Base-by-base conservation (phyloP, 306 rosid genomes). In the Erythrophleum fordii region DNA sequence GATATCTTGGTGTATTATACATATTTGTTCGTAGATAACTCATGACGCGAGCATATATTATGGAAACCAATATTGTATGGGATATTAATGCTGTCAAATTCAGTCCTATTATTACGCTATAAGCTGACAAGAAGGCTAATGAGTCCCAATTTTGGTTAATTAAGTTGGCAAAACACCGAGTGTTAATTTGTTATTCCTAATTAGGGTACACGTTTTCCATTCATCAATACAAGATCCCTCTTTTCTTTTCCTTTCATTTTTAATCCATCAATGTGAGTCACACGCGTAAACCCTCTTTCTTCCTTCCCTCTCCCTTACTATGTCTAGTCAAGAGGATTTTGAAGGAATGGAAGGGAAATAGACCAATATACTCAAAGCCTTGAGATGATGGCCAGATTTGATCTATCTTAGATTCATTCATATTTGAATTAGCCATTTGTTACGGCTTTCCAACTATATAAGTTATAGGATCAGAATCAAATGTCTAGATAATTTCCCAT, bases 71-170 rank as follows among this genome's bases (percentile, higher is more conserved):
- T 12, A 42, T 4, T 35, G 17, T 46, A 22, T 18, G 41, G 44
- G 39, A 48, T 70, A 42, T 22, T 29, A 49, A 71, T 69, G 71
- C 72, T 39, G n/a, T 78, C 65, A 69, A 58, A 52, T 68, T 68
- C 41, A 23, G 52, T 23, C 34, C 34, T 49, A 16, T 58, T 58
- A 18, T 70, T 52, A 26, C 72, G 26, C 44, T 42, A n/a, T n/a
- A 61, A 35, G 28, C 22, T 20, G 41, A 61, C 11, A 61, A 9
- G 55, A 25, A n/a, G 22, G 34, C 65, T n/a, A n/a, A n/a, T n/a
- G n/a, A n/a, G n/a, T n/a, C n/a, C n/a, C n/a, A 37, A 37, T 34
- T 34, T 34, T 34, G 37, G 37, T 34, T 34, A 34, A 34, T 3
- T 5, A 34, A 34, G n/a, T n/a, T n/a, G n/a, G n/a, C n/a, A n/a